Conservation (phyloP, 768 basidiomycete species). For the Cyclocybe cylindracea region DNA sequence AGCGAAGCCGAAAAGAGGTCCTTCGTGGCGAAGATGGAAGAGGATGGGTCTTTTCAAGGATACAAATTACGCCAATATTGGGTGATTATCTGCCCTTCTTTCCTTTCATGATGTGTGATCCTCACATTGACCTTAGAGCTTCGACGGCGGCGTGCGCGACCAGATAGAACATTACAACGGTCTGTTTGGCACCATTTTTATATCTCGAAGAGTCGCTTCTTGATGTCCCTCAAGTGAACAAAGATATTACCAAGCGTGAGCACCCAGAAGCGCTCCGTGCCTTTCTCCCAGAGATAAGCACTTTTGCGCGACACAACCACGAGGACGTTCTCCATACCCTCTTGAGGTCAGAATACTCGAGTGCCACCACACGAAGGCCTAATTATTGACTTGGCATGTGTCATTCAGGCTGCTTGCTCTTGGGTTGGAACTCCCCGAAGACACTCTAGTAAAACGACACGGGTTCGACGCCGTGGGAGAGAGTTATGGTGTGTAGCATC, state of each 20-base stretch:
- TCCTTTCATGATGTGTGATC: neutral
- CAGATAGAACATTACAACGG: conserved; percentile 67
- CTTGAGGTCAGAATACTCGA: conserved; percentile 33
- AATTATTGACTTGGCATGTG: neutral
- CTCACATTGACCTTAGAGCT: conserved; percentile 39
- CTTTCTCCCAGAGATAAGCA: conserved; percentile 52
- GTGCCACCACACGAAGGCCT: no score
- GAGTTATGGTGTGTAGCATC: conserved; percentile 35
- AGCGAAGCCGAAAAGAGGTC: conserved; percentile 40
- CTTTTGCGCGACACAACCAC: conserved; percentile 53
- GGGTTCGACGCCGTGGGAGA: conserved; percentile 41
- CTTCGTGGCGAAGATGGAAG: conserved; percentile 38
- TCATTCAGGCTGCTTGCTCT: conserved; percentile 44
- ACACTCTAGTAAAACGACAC: conserved; percentile 50
- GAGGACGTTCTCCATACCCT: conserved; percentile 50
- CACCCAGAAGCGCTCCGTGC: conserved; percentile 55
- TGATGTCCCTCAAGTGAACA: conserved; percentile 43
- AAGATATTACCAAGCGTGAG: conserved; percentile 42
- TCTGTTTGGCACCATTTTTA: conserved; percentile 24
- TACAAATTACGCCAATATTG: conserved; percentile 57
- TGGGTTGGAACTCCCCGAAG: conserved; percentile 56
- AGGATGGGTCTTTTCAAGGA: conserved; percentile 52
- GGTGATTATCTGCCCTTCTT: conserved; percentile 31
- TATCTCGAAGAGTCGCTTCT: neutral
- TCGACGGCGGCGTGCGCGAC: conserved; percentile 62